These are phyloP conservation scores for Flaveria ramosissima DNA, from an alignment of 129 eudicot species.

Conservation along the genomic window DNA sequence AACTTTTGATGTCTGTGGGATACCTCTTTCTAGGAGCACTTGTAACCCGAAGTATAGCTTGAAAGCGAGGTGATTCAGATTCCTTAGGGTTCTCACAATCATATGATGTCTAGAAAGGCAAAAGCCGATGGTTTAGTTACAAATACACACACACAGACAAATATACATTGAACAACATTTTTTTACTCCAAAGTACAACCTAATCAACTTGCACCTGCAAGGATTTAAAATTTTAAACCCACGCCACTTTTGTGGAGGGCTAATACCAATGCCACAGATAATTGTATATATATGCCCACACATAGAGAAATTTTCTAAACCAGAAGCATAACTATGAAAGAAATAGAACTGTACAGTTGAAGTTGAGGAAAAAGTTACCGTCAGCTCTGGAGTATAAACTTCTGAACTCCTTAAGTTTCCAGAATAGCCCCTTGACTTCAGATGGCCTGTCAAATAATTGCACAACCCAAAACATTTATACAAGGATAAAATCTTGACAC, in stretches of 20 bases:
- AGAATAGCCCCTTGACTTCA: conserved; percentile 67
- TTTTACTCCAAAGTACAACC: no score
- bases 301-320: conserved; percentile 18
- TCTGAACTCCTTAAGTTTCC: conserved; percentile 71
- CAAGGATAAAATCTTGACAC: background rate
- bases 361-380: conserved; percentile 44
- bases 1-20: conserved; percentile 92
- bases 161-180: no score
- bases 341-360: background rate
- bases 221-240: no score
- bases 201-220: no score
- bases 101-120: conserved; percentile 60
- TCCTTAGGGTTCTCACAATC: conserved; percentile 97
- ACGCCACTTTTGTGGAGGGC: no score
- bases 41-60: conserved; percentile 95
- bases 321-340: background rate
- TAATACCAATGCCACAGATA: no score
- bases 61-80: conserved; percentile 99
- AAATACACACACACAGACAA: background rate
- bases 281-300: no score
- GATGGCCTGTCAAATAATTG: conserved; percentile 42
- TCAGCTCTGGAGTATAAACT: conserved; percentile 79
- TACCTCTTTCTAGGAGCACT: conserved; percentile 90
- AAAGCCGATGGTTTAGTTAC: conserved; percentile 12
- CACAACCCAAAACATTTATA: conserved; percentile 13